Conservation (phyloP, 2,329 filamentous ascomycete species). For the Ceratocystis papillata region DNA sequence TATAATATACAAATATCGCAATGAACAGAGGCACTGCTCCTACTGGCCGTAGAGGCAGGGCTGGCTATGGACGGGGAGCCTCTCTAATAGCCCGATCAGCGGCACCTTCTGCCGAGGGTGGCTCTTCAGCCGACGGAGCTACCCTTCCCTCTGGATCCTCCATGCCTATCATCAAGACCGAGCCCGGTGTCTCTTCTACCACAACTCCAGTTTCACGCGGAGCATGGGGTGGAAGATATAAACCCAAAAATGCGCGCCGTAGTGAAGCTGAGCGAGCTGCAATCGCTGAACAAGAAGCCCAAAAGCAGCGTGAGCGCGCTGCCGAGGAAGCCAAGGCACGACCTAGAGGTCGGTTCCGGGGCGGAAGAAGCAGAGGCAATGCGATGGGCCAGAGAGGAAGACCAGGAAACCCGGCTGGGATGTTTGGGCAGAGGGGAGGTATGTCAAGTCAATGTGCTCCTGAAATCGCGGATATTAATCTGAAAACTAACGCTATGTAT, state of each 20-base stretch:
- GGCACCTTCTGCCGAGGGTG: constrained; percentile 3
- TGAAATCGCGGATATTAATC: neutral
- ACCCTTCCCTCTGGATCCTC: neutral
- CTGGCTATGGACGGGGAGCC: constrained; percentile 20
- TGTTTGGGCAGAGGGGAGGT: constrained; percentile 27
- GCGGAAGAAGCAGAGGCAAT: constrained; percentile 37
- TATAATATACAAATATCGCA: neutral
- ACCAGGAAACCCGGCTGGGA: constrained; percentile 28
- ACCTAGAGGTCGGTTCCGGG: constrained; percentile 35
- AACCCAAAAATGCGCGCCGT: constrained; percentile 40
- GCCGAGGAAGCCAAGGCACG: constrained; percentile 34
- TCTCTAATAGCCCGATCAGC: constrained; percentile 19
- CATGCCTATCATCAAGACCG: constrained; percentile 18
- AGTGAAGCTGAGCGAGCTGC: constrained; percentile 41
- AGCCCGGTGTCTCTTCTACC: constrained; percentile 5
- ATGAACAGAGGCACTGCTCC: constrained; percentile 18
- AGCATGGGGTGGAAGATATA: constrained; percentile 35
- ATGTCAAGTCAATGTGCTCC: constrained; percentile 26
- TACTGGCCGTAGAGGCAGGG: constrained; percentile 17
- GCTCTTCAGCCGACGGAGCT: neutral
- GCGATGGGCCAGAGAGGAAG: constrained; percentile 37
- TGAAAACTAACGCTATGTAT: neutral
- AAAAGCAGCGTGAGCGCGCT: constrained; percentile 35
- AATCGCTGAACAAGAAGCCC: constrained; percentile 37
- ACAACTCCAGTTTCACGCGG: constrained; percentile 14